Evolutionary conservation across 106 monocot genomes (phyloP), one percentile per base, ranked within the genome.

Genomic region (Xerophyta viscosa): DNA sequence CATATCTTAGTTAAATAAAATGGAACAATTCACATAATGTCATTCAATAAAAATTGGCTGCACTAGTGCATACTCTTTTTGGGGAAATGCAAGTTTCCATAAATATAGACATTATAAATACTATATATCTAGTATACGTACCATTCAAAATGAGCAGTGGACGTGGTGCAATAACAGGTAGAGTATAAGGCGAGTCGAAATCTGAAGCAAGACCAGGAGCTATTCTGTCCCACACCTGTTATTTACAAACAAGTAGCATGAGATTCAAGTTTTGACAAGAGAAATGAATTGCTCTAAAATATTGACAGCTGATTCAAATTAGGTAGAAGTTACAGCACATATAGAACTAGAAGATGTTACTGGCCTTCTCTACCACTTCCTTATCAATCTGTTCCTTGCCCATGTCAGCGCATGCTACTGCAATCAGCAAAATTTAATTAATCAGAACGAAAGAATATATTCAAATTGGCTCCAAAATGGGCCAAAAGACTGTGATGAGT

Each of bases 211-310:
- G 66, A 56, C 96, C 98, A 33, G 90, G 98, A 48, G 98, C 90
- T 55, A 98, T 90, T 67, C 77, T 79, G 56, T 83, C 76, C 98
- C 98, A 98, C 2, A 90, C 98, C 98, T 98, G 70, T 37, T 49
- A 3, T 13, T 6, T 53, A 48, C 52, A 68, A 48, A 36, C 46
- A 31, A 52, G 64, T 19, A 25, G 24, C 20, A 26, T 54, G 46
- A 46, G 18, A 2, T 19, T 11, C 1, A 19, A 6, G 3, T 46
- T 13, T 7, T 18, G 19, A 46, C 19, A 19, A 46, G 15, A 17
- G 8, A 20, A 46, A 46, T 18, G 46, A 46, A 2, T 7, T 18
- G 8, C 46, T 46, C 7, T 46, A 17, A 19, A 0, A 17, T 18
- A 18, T 7, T 46, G 19, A 46, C 1, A 19, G 3, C 46, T 6